These are phyloP conservation scores for Fallopia convolvulus DNA, from an alignment of 148 eudicot species.

Conservation along the genomic window DNA sequence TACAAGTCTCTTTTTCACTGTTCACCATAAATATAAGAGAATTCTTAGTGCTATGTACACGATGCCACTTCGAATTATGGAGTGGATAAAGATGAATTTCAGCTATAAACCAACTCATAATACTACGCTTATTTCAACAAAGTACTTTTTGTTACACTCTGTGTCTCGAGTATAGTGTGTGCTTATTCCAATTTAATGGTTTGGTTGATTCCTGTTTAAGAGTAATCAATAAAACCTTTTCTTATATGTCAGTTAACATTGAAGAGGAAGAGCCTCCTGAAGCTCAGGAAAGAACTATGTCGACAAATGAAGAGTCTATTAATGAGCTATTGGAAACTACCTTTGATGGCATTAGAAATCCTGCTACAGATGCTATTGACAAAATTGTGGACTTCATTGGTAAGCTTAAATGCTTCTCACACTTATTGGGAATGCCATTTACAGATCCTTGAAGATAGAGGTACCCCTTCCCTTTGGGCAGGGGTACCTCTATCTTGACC, in stretches of 20 bases:
- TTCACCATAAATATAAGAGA: background rate
- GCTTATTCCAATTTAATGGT: background rate
- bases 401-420: conserved; percentile 19
- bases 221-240: background rate
- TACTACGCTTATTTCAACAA: background rate
- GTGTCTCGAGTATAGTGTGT: background rate
- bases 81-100: background rate
- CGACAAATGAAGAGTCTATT: conserved; percentile 46
- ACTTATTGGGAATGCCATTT: background rate
- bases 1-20: background rate
- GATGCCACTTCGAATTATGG: background rate
- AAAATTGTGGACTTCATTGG: conserved; percentile 60
- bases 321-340: conserved; percentile 83
- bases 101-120: background rate
- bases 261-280: conserved; percentile 31
- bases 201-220: background rate
- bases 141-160: background rate
- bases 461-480: no score
- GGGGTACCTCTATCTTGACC: no score
- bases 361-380: conserved; percentile 45
- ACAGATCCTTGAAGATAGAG: background rate
- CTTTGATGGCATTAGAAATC: conserved; percentile 61
- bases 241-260: conserved; percentile 20
- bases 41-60: background rate
- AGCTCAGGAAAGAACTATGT: conserved; percentile 35